Evolutionary conservation across 805 yeast species (phyloP).

Genomic region (Wickerhamiella azyma): DNA sequence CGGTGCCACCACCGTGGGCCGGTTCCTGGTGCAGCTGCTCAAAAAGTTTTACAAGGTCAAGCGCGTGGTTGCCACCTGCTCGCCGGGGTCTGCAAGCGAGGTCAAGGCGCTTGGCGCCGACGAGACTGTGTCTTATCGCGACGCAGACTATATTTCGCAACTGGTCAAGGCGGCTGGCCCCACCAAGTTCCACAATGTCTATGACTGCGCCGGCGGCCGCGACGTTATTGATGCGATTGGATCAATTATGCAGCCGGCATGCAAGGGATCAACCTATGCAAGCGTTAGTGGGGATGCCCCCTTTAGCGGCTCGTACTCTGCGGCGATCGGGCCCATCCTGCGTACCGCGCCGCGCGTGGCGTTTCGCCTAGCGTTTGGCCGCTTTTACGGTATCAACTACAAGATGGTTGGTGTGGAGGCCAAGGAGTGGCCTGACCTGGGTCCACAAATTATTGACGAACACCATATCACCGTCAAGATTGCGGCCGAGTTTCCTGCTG

Average conservation of each 20-base stretch:
- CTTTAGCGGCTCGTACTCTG: slow-evolving; percentile 11
- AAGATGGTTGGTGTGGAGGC: slow-evolving; percentile 5
- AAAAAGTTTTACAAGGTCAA: slow-evolving; percentile 35
- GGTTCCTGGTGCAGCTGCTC: slow-evolving; percentile 41
- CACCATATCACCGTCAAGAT: slow-evolving; percentile 35
- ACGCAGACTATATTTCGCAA: neutral
- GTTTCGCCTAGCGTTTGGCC: slow-evolving; percentile 22
- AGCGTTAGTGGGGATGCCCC: slow-evolving; percentile 43
- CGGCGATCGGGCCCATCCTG: neutral
- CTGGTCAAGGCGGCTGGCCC: neutral
- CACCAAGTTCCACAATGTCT: slow-evolving; percentile 38
- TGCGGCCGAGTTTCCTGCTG: slow-evolving; percentile 41
- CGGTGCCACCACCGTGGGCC: slow-evolving; percentile 64
- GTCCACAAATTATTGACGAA: slow-evolving; percentile 34
- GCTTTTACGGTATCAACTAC: slow-evolving; percentile 23
- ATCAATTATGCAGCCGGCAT: slow-evolving; percentile 33
- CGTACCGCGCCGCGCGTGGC: neutral
- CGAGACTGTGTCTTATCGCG: slow-evolving; percentile 27
- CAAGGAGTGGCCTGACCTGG: slow-evolving; percentile 28
- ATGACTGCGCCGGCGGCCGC: slow-evolving; percentile 52
- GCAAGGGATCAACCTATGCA: slow-evolving; percentile 25
- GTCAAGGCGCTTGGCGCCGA: slow-evolving; percentile 43
- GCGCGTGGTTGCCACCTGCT: slow-evolving; percentile 42
- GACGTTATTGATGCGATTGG: slow-evolving; percentile 34
- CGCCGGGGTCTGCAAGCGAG: slow-evolving; percentile 33